Conservation (phyloP, 495 filamentous ascomycete genomes). For the Coniosporium apollinis region DNA sequence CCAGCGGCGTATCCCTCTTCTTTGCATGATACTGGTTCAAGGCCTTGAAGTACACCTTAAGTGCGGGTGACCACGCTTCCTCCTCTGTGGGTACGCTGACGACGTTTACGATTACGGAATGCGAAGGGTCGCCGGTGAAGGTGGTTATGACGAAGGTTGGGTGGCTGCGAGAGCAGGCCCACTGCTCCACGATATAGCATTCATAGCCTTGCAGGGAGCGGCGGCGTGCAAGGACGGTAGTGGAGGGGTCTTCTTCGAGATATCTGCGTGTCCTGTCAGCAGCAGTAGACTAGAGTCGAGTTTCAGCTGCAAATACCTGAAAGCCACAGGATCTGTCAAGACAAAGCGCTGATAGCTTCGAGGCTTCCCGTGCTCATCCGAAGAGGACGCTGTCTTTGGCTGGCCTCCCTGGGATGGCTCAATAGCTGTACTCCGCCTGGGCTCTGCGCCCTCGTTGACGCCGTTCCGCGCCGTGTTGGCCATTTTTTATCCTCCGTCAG, state of each 20-base stretch:
- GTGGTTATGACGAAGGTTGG: slow-evolving; percentile 87
- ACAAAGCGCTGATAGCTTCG: slow-evolving; percentile 24
- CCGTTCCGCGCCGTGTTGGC: no score
- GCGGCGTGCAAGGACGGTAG: slow-evolving; percentile 55
- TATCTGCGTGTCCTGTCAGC: slow-evolving; percentile 36
- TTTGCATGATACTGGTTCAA: slow-evolving; percentile 71
- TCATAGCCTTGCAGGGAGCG: slow-evolving; percentile 67
- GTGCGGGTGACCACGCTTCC: slow-evolving; percentile 55
- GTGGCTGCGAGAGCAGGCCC: slow-evolving; percentile 81
- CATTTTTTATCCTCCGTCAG: no score
- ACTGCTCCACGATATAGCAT: slow-evolving; percentile 91
- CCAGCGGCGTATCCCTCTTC: slow-evolving; percentile 62
- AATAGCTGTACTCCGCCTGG: no score
- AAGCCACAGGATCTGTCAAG: slow-evolving; percentile 26
- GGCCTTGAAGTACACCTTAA: slow-evolving; percentile 74
- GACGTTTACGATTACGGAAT: slow-evolving; percentile 62
- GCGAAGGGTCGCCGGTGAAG: slow-evolving; percentile 74
- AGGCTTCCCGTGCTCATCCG: neutral
- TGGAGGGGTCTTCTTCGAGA: slow-evolving; percentile 71
- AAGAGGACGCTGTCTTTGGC: no score
- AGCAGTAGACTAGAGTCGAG: neutral
- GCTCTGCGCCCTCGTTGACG: no score
- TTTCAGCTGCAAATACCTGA: slow-evolving; percentile 19
- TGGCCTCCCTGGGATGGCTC: no score
- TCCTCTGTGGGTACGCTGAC: slow-evolving; percentile 73